These are phyloP conservation scores for Patellaria atrata DNA, from an alignment of 495 filamentous ascomycete species.

Conservation along the genomic window DNA sequence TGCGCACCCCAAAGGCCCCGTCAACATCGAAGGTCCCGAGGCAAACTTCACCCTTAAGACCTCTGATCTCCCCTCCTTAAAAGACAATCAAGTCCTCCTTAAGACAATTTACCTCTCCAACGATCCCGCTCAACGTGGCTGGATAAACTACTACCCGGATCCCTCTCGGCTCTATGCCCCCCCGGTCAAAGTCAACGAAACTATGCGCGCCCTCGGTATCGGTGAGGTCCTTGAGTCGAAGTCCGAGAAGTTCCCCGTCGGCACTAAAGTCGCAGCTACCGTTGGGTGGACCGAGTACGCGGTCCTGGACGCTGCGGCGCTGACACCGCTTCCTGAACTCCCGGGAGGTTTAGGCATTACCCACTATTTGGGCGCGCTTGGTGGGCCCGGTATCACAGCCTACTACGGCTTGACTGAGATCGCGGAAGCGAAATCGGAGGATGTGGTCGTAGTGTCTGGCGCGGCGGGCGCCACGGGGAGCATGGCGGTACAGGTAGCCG, in stretches of 20 bases:
- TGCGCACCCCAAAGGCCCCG: too few species aligned
- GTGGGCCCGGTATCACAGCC: constrained; percentile 36
- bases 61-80: constrained; percentile 34
- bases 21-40: too few species aligned
- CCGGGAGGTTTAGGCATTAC: constrained; percentile 28
- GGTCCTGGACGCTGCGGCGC: constrained; percentile 26
- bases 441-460: constrained; percentile 36
- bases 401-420: constrained; percentile 37
- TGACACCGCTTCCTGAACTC: constrained; percentile 19
- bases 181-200: constrained; percentile 48
- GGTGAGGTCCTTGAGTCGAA: constrained; percentile 38
- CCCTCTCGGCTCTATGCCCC: constrained; percentile 45
- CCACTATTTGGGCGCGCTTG: constrained; percentile 37
- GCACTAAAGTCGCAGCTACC: constrained; percentile 29
- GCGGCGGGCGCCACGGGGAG: constrained; percentile 34
- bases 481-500: constrained; percentile 39
- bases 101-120: constrained; percentile 57
- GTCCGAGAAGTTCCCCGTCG: constrained; percentile 21
- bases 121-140: constrained; percentile 70
- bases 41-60: constrained; percentile 36
- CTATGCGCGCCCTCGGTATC: constrained; percentile 53
- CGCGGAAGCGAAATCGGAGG: constrained; percentile 23
- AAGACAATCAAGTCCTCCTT: constrained; percentile 47
- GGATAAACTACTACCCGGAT: constrained; percentile 44
- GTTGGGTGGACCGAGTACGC: constrained; percentile 40